Percentiles rank a stretch among this genome's conserved stretches.
Conservation (phyloP, 768 basidiomycete species). For the Grammothele lineata region DNA sequence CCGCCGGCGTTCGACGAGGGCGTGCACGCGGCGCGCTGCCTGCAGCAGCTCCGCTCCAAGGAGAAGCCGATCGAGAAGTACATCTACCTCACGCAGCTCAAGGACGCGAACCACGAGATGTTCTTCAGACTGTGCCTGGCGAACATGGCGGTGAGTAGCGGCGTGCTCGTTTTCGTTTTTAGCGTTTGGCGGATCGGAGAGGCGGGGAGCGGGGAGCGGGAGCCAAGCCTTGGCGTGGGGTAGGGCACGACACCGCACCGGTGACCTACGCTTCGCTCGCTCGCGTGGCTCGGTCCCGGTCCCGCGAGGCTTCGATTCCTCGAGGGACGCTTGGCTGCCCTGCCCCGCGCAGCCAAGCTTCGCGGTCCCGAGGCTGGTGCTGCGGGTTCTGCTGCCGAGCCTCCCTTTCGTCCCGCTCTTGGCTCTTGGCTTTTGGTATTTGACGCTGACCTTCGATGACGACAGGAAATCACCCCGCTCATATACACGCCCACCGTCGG, state of each 20-base stretch:
- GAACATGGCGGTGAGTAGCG: constrained; percentile 55
- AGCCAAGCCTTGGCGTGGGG: too few species aligned
- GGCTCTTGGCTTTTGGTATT: neutral
- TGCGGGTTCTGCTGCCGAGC: too few species aligned
- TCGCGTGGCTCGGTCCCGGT: too few species aligned
- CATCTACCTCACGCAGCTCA: constrained; percentile 75
- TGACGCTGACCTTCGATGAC: neutral
- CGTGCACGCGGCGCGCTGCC: constrained; percentile 54
- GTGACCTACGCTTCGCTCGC: too few species aligned
- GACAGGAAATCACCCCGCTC: constrained; percentile 60
- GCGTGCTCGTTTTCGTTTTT: neutral
- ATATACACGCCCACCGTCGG: constrained; percentile 94
- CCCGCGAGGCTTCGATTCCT: too few species aligned
- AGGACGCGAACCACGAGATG: constrained; percentile 63
- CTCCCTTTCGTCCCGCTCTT: too few species aligned
- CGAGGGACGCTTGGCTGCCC: too few species aligned
- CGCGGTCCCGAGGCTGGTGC: too few species aligned
- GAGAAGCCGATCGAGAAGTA: constrained; percentile 76
- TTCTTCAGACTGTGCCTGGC: constrained; percentile 77
- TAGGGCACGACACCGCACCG: too few species aligned
- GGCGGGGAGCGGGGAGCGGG: too few species aligned
- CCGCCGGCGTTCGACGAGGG: constrained; percentile 54
- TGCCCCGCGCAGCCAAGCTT: too few species aligned
- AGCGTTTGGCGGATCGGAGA: neutral
- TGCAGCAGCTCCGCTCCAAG: constrained; percentile 73